Conservation (phyloP, 257 asterid genomes). For the Cruciata laevipes region DNA sequence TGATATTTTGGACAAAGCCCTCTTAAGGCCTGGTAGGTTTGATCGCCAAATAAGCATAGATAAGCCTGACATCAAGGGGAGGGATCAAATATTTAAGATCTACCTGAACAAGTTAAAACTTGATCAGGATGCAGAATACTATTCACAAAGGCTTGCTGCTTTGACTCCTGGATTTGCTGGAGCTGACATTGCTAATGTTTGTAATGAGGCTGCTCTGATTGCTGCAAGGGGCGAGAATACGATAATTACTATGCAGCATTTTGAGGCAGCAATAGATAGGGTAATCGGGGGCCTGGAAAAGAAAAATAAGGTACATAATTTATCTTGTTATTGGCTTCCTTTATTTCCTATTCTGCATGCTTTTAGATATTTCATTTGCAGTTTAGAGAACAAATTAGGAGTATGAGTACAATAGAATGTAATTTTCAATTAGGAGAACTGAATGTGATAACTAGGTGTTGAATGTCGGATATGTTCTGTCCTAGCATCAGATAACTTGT, state of each 20-base stretch:
- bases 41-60: conserved; percentile 81
- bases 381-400: not conserved
- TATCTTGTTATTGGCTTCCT: not conserved
- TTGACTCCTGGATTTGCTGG: conserved; percentile 97
- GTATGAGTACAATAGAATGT: no score
- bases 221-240: conserved; percentile 72
- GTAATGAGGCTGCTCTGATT: conserved; percentile 90
- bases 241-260: conserved; percentile 76
- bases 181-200: conserved; percentile 91
- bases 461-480: not conserved
- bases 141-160: conserved; percentile 86
- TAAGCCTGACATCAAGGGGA: conserved; percentile 88
- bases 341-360: conserved; percentile 2
- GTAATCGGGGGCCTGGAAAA: conserved; percentile 89
- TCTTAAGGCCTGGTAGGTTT: conserved; percentile 90
- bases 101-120: conserved; percentile 75
- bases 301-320: conserved; percentile 57
- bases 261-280: conserved; percentile 84
- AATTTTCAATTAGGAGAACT: not conserved
- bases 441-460: not conserved
- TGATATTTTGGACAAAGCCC: conserved; percentile 79
- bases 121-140: conserved; percentile 65
- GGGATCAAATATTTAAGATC: conserved; percentile 75
- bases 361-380: not conserved
- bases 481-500: not conserved